Evolutionary conservation across 2,329 filamentous ascomycete genomes (phyloP).

Genomic region (Chrysosporium keratinophilum): DNA sequence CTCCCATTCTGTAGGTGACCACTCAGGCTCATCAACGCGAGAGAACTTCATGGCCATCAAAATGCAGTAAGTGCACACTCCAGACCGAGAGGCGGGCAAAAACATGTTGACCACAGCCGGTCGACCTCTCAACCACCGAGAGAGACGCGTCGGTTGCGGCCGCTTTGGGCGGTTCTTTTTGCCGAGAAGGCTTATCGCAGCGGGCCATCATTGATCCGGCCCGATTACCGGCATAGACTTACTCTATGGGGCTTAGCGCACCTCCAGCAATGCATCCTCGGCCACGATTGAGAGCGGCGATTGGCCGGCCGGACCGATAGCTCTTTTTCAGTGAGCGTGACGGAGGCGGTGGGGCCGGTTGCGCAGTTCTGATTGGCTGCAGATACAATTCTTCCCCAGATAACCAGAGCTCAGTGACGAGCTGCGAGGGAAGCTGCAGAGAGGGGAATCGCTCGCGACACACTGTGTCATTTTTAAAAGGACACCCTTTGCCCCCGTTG

Average conservation of each 20-base stretch:
- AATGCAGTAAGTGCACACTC: no score
- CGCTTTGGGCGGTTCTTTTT: not conserved
- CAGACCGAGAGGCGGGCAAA: no score
- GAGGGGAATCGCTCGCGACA: constrained; percentile 1
- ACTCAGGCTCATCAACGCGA: no score
- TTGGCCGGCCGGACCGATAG: constrained; percentile 4
- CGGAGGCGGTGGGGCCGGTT: not conserved
- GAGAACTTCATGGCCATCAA: no score
- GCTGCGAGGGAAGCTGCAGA: constrained; percentile 2
- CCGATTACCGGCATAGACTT: not conserved
- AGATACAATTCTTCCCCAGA: constrained; percentile 4
- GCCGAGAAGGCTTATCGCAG: not conserved
- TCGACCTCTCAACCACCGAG: no score
- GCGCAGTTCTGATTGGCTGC: not conserved
- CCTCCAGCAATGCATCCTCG: not conserved
- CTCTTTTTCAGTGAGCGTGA: no score
- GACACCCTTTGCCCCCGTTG: not conserved
- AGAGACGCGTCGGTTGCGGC: no score
- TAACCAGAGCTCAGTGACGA: not conserved
- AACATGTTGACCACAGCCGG: no score
- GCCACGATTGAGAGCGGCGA: not conserved
- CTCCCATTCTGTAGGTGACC: no score
- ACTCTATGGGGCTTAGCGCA: constrained; percentile 1
- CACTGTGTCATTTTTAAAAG: not conserved
- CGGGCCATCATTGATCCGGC: constrained; percentile 1